Base-by-base conservation (phyloP, 495 filamentous ascomycete genomes). In the Pseudoneurospora amorphoporcata region DNA sequence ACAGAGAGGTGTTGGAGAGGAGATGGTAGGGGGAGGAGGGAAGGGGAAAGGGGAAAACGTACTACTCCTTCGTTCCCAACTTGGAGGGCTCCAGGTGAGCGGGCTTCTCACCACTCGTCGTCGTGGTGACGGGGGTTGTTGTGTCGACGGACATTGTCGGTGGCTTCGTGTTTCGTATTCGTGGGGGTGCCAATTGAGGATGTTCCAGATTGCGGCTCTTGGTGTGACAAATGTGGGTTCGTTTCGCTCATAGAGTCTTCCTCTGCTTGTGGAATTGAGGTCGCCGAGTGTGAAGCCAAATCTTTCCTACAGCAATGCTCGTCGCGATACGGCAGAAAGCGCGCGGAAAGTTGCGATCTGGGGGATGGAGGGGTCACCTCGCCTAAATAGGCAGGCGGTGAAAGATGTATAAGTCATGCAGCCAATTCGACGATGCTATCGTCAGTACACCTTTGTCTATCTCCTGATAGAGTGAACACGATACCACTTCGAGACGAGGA, bases 11-110 rank as follows among this genome's bases (percentile, higher is more conserved):
- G 43, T 10, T 23, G 58, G 38, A 35, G n/a, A 17, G 65, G 17
- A 16, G 17, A 43, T 45, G 70, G 35, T 47, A 40, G 35, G 41
- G 10, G 43, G 43, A 70, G 39, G 38, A 32, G 39, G 42, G 58
- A 37, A 68, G 41, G 35, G 68, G 39, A 43, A 29, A 53, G 45
- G 68, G 9, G 53, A 8, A 58, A 3, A 82, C 87, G 45, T 79
- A 91, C 90, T 92, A 92, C 81, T 90, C 85, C 80, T 89, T 92
- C 43, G 89, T 91, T 40, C 90, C 90, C 10, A 92, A 85, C 71
- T 86, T 82, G 29, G 87, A 90, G 47, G 90, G 89, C 68, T 88
- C 81, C 39, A 92, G 88, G 75, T 89, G 86, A 3, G 77, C 70
- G 58, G 81, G 83, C 58, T 78, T 78, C n/a, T 76, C 39, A 37